Conservation (phyloP, 768 basidiomycete species). For the Suillus variegatus region DNA sequence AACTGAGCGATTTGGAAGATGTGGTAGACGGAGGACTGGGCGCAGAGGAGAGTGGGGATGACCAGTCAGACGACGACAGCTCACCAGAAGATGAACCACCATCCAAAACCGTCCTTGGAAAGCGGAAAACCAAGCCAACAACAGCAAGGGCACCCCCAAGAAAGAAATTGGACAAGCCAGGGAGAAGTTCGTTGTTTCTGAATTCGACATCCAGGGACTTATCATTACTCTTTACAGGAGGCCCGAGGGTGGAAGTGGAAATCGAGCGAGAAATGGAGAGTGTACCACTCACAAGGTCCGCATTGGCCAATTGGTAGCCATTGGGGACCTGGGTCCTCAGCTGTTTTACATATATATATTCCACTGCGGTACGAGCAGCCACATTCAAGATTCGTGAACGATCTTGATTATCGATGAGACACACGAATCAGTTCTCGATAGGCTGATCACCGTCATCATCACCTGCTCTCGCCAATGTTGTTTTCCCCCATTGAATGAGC, state of each 20-base stretch:
- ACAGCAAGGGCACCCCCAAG: conserved; percentile 42
- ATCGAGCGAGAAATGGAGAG: conserved; percentile 93
- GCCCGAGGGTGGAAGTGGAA: conserved; percentile 89
- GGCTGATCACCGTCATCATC: background rate
- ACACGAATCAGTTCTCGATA: conserved; percentile 1
- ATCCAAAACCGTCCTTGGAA: conserved; percentile 55
- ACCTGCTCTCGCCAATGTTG: conserved; percentile 14
- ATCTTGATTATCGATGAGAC: background rate
- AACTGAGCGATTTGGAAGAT: conserved; percentile 69
- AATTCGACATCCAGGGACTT: conserved; percentile 9
- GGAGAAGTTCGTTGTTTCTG: conserved; percentile 51
- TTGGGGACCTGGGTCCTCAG: background rate
- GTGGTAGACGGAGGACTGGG: conserved; percentile 40
- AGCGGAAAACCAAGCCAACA: conserved; percentile 60
- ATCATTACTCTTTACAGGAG: conserved; percentile 43
- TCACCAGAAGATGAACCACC: conserved; percentile 38
- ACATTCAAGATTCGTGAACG: background rate
- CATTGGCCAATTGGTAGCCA: conserved; percentile 55
- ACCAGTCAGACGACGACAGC: conserved; percentile 40
- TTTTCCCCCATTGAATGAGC: conserved; percentile 34
- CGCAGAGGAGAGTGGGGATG: conserved; percentile 47
- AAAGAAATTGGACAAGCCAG: conserved; percentile 61
- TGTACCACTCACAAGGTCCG: conserved; percentile 52
- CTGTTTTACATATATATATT: background rate
- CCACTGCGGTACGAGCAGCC: background rate